Base-by-base conservation (phyloP, 2,329 filamentous ascomycete species). In the Fusarium hostae region DNA sequence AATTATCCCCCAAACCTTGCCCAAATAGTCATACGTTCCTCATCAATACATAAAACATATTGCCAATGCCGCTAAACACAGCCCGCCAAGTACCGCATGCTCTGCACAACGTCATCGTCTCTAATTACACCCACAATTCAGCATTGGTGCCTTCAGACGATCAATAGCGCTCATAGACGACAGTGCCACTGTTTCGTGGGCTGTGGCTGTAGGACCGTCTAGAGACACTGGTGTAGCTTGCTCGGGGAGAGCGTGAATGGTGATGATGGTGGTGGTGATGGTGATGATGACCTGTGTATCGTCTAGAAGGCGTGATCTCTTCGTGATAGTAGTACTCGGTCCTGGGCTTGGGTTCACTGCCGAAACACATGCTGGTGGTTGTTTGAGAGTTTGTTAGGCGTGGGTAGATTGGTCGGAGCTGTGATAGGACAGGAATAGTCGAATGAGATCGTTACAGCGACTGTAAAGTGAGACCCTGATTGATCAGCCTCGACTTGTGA, bases 311-410 rank as follows among this genome's bases (percentile, higher is more conserved):
- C 50, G 86, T 82, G 70, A 85, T 82, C 72, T 88, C 86, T 80
- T 88, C 85, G 76, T 84, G 84, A 78, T 88, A 87, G 81, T 88
- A 88, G 81, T 88, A 87, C 50, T 83, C 83, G 43, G 82, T 83
- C 34, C 77, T 79, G 59, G 83, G 82, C 26, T 78, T 79, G 58
- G 84, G 82, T 64, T 83, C 80, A 59, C 79, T 70, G 50, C 80
- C 76, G 81, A 88, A 87, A 76, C 86, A 88, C 86, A 88, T 88
- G 28, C 76, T 84, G 77, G 55, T 68, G 32, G 51, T 68, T 37
- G 47, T 55, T 48, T 56, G 62, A 48, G 55, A 41, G 44, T 54
- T 59, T 59, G 34, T 59, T 70, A 22, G 18, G 37, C 18, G 35
- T 41, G 37, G 13, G 59, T 51, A 41, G 59, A 40, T 44, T 39